Evolutionary conservation across 2,329 filamentous ascomycete species (phyloP).

Genomic region (Monosporascus ibericus): DNA sequence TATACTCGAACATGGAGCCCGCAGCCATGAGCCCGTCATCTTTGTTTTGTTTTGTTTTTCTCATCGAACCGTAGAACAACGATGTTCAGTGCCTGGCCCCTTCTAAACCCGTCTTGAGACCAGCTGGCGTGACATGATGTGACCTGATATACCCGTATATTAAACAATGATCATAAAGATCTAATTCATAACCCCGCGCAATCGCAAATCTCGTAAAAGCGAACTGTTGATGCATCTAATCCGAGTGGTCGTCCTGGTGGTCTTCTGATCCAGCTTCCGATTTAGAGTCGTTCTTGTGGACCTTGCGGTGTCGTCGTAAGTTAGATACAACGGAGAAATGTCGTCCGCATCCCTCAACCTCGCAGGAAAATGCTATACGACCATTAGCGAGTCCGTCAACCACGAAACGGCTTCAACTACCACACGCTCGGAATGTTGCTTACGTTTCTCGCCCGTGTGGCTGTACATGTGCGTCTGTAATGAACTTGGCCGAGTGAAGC

Average conservation of each 20-base stretch:
- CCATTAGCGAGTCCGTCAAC: slow-evolving; percentile 4
- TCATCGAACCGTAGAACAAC: slow-evolving; percentile 10
- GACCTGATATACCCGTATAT: slow-evolving; percentile 15
- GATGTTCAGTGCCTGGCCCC: slow-evolving; percentile 15
- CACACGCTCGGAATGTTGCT: slow-evolving; percentile 35
- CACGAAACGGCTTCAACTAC: not conserved
- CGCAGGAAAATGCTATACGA: slow-evolving; percentile 76
- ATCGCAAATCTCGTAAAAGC: slow-evolving; percentile 11
- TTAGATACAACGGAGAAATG: slow-evolving; percentile 98
- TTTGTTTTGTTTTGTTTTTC: slow-evolving; percentile 15
- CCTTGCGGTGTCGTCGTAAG: slow-evolving; percentile 87
- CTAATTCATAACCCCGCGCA: slow-evolving; percentile 18
- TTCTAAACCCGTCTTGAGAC: slow-evolving; percentile 15
- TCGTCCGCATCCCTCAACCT: slow-evolving; percentile 89
- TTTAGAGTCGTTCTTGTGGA: slow-evolving; percentile 73
- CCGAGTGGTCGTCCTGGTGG: slow-evolving; percentile 56
- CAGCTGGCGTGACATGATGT: slow-evolving; percentile 13
- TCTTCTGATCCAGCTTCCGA: slow-evolving; percentile 60
- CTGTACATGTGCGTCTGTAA: slow-evolving; percentile 98
- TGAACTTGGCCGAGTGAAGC: slow-evolving; percentile 90
- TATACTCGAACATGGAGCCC: slow-evolving; percentile 12
- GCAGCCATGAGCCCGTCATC: slow-evolving; percentile 4
- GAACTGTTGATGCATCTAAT: slow-evolving; percentile 29
- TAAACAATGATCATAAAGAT: slow-evolving; percentile 16
- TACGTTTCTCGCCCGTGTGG: slow-evolving; percentile 97